phyloP scores from a whole-genome alignment of 2,329 filamentous ascomycete species.

The Trichoderma sp. region DNA sequence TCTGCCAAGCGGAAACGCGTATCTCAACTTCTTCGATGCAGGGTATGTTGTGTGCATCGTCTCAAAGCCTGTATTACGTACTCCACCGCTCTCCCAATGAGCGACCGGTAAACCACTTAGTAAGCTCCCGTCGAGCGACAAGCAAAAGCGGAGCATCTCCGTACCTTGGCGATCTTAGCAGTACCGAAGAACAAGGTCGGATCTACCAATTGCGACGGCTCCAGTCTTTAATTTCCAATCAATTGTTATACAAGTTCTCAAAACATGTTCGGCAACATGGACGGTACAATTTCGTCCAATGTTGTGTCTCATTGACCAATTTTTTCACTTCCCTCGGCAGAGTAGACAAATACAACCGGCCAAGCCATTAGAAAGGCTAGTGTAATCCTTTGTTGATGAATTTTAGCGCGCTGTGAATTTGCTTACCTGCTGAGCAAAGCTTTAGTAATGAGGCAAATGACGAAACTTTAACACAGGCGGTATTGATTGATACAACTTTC shows the following conservation, averaged over 20 bases:
- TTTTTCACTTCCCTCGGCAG: not conserved
- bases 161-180: not conserved
- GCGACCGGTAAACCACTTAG: not conserved
- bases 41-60: not conserved
- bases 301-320: not conserved
- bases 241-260: not conserved
- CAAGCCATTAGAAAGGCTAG: constrained; percentile 5
- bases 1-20: not conserved
- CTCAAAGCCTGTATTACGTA: not conserved
- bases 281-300: not conserved
- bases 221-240: not conserved
- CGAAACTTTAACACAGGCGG: not conserved
- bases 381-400: not conserved
- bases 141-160: not conserved
- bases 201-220: not conserved
- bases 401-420: not conserved
- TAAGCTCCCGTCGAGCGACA: not conserved
- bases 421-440: constrained; percentile 7
- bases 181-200: not conserved
- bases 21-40: not conserved
- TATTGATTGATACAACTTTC: not conserved
- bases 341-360: not conserved
- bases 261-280: not conserved
- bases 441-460: constrained; percentile 1
- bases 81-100: not conserved